These are phyloP conservation scores for Anisodus acutangulus DNA, from an alignment of 257 asterid genomes.

Conservation along the genomic window DNA sequence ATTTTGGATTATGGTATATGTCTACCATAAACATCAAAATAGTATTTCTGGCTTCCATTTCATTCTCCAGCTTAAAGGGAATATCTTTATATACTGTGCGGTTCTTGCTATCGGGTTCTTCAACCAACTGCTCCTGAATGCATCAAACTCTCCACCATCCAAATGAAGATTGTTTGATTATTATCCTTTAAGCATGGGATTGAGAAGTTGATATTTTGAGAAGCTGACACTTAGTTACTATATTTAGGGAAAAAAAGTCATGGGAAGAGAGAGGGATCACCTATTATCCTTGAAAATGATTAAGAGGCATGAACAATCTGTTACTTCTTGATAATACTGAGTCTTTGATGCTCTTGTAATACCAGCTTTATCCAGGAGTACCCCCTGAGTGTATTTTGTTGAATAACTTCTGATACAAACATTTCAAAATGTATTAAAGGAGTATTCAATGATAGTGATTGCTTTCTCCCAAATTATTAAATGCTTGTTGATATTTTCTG, in stretches of 20 bases:
- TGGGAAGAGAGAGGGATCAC: not conserved
- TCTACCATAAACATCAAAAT: not conserved
- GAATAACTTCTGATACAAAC: conserved; percentile 1
- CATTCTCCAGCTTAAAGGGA: too few species aligned
- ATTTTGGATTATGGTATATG: not conserved
- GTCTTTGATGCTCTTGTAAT: too few species aligned
- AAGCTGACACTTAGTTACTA: not conserved
- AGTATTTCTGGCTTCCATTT: too few species aligned
- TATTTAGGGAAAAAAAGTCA: not conserved
- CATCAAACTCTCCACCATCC: not conserved
- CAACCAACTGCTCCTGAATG: conserved; percentile 20
- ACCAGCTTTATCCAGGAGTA: too few species aligned
- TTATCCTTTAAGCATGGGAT: too few species aligned
- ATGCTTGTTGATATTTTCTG: conserved; percentile 10
- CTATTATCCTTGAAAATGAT: not conserved
- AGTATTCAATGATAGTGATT: not conserved
- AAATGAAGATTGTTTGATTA: not conserved
- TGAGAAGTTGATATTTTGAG: not conserved
- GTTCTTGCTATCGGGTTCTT: conserved; percentile 31
- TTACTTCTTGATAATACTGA: too few species aligned
- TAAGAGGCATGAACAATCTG: too few species aligned
- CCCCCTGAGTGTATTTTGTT: not conserved
- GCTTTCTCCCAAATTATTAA: not conserved
- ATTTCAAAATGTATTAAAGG: conserved; percentile 16
- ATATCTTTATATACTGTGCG: not conserved